Base-by-base conservation (phyloP, 2,329 filamentous ascomycete species). In the Fusarium citri region DNA sequence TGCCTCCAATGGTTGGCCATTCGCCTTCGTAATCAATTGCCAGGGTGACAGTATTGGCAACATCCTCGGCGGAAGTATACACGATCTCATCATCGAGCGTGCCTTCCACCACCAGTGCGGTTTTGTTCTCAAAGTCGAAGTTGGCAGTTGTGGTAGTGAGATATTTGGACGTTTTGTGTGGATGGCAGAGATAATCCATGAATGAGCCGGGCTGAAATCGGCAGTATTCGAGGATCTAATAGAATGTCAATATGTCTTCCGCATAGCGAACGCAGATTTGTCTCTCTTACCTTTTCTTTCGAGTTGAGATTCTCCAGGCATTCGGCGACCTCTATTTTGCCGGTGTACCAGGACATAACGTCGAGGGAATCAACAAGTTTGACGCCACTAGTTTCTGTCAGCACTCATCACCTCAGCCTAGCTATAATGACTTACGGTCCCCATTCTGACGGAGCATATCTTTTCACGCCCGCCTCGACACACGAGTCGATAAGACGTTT, bases 371-470 rank as follows among this genome's bases (percentile, higher is more conserved):
- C 45, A 2, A 11, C 50, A 0, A 64, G 8, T 7, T 64, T 64
- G 20, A 16, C 18, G 8, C 61, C 61, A 1, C 59, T 61, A 3
- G 8, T 5, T 5, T 4, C 6, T 16, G 5, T 40, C 8, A 34
- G 37, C 6, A 51, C 18, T 12, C 3, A 8, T 15, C 14, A 11
- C 5, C 1, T 8, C 3, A 4, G 3, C 5, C 7, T 25, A 0
- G 11, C 1, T 22, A 6, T 3, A 8, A 10, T 30, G 3, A 8
- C 59, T 46, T 0, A 64, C 61, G 43, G 43, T 10, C 43, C 61
- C 61, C 61, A 64, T 6, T 64, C 61, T 7, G 61, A 64, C 2
- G 61, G 61, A 3, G 61, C 59, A 9, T 41, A 58, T 15, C 61
- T 23, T 3, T 58, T 58, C 0, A 64, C 59, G 1, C 30, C 59